Percentiles rank a stretch among this genome's conserved stretches.
phyloP scores from a whole-genome alignment of 1,284 basidiomycete genomes.

The Malassezia restricta region DNA sequence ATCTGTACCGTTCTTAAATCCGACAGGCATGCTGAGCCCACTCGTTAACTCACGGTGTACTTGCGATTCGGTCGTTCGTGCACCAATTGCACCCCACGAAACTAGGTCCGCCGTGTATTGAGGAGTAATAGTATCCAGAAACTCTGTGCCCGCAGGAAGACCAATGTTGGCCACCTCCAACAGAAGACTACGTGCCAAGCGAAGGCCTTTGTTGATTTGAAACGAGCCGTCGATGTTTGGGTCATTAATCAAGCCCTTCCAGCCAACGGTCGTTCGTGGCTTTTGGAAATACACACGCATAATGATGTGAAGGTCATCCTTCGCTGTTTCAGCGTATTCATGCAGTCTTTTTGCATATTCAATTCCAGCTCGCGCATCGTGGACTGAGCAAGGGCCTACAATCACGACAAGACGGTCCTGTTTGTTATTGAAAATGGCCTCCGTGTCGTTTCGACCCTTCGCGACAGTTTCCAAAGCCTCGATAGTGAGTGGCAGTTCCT shows the following conservation, averaged over 20 bases:
- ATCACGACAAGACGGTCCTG: constrained; percentile 43
- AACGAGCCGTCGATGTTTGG: constrained; percentile 68
- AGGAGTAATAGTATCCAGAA: constrained; percentile 65
- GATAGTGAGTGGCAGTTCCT: constrained; percentile 38
- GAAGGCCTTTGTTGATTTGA: constrained; percentile 91
- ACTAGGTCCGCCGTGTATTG: constrained; percentile 94
- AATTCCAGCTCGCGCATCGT: constrained; percentile 39
- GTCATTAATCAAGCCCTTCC: constrained; percentile 96
- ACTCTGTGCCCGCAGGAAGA: constrained; percentile 47
- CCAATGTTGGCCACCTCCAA: constrained; percentile 52
- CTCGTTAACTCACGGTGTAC: constrained; percentile 75
- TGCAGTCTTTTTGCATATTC: constrained; percentile 50
- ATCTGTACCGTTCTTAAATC: constrained; percentile 55
- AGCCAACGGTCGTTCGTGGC: constrained; percentile 76
- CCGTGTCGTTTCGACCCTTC: constrained; percentile 26
- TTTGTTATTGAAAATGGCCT: constrained; percentile 33
- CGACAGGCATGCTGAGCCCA: constrained; percentile 76
- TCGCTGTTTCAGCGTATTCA: constrained; percentile 65
- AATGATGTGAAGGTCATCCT: constrained; percentile 79
- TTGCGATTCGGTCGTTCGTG: constrained; percentile 68
- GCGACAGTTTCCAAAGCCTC: constrained; percentile 31
- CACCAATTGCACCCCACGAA: constrained; percentile 90
- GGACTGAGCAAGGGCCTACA: constrained; percentile 43
- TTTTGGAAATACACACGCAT: constrained; percentile 54
- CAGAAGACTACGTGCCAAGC: constrained; percentile 75